phyloP scores from a whole-genome alignment of 2,329 filamentous ascomycete genomes.

The Phyllosticta ampelicida region DNA sequence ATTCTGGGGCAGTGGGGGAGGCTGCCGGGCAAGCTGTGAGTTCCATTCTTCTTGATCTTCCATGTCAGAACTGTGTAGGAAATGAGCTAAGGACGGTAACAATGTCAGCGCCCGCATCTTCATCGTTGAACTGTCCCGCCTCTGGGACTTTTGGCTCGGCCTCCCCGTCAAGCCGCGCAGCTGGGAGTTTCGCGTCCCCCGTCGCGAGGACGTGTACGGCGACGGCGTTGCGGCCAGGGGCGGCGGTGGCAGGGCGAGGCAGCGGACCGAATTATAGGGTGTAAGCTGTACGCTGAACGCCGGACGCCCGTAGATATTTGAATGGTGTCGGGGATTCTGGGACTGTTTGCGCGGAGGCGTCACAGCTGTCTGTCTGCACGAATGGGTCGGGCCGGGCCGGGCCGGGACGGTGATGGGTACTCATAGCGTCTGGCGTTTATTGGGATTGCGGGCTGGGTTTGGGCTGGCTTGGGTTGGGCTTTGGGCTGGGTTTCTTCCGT shows the following conservation, averaged over 20 bases:
- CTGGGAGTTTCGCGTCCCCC: conserved; percentile 39
- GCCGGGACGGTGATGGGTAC: too few relatives aligned
- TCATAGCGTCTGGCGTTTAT: too few relatives aligned
- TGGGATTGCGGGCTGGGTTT: too few relatives aligned
- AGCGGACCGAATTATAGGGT: background rate
- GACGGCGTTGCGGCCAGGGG: background rate
- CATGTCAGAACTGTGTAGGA: too few relatives aligned
- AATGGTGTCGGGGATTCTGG: too few relatives aligned
- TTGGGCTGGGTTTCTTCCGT: background rate
- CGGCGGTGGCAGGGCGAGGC: background rate
- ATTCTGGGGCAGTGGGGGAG: conserved; percentile 61
- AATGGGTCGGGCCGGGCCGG: too few relatives aligned
- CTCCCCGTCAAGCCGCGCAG: conserved; percentile 45
- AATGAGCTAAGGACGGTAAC: too few relatives aligned
- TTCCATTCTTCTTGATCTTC: background rate
- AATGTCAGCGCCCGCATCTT: conserved; percentile 44
- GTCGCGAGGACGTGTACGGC: background rate
- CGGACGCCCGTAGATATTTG: too few relatives aligned
- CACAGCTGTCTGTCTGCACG: too few relatives aligned
- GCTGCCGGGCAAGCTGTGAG: conserved; percentile 61
- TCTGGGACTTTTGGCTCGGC: conserved; percentile 55
- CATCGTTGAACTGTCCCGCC: conserved; percentile 41
- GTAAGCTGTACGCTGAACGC: too few relatives aligned
- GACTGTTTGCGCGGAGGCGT: too few relatives aligned
- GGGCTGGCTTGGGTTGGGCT: background rate